A percentile compares a stretch with the other conserved stretches of the same genome.
These are phyloP conservation scores for Teratosphaeria viscida DNA, from an alignment of 2,329 filamentous ascomycete species.

Conservation along the genomic window DNA sequence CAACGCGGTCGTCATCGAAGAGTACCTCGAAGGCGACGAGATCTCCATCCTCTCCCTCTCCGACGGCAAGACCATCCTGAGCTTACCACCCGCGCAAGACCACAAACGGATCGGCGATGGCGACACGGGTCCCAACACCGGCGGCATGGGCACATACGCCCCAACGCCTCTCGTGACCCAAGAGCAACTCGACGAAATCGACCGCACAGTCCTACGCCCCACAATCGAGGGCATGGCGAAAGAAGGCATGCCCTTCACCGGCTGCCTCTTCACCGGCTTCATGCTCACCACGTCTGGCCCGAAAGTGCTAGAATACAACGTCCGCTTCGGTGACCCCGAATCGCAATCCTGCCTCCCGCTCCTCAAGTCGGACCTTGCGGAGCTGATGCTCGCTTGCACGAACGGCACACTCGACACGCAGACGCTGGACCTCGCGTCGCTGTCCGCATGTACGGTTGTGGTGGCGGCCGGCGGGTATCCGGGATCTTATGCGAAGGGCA, in stretches of 20 bases:
- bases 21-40: slow-evolving; percentile 85
- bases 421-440: slow-evolving; percentile 25
- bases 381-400: slow-evolving; percentile 79
- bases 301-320: slow-evolving; percentile 85
- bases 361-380: slow-evolving; percentile 74
- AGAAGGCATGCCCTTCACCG: slow-evolving; percentile 60
- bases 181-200: slow-evolving; percentile 65
- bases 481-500: slow-evolving; percentile 72
- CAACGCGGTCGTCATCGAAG: slow-evolving; percentile 88
- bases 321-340: slow-evolving; percentile 85
- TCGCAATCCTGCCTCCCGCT: slow-evolving; percentile 78
- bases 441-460: slow-evolving; percentile 84
- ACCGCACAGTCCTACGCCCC: slow-evolving; percentile 74
- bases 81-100: slow-evolving; percentile 84
- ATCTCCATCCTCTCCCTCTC: slow-evolving; percentile 84
- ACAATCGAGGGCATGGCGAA: slow-evolving; percentile 80
- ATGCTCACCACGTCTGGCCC: slow-evolving; percentile 80
- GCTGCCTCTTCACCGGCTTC: slow-evolving; percentile 77
- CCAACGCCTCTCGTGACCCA: slow-evolving; percentile 46
- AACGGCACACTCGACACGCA: slow-evolving; percentile 56
- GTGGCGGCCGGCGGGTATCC: slow-evolving; percentile 88
- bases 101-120: slow-evolving; percentile 92
- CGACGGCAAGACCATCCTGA: slow-evolving; percentile 75
- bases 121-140: slow-evolving; percentile 85
- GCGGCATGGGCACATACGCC: slow-evolving; percentile 95